phyloP scores from a whole-genome alignment of 2,329 filamentous ascomycete species.

The Sporothrix sp. region DNA sequence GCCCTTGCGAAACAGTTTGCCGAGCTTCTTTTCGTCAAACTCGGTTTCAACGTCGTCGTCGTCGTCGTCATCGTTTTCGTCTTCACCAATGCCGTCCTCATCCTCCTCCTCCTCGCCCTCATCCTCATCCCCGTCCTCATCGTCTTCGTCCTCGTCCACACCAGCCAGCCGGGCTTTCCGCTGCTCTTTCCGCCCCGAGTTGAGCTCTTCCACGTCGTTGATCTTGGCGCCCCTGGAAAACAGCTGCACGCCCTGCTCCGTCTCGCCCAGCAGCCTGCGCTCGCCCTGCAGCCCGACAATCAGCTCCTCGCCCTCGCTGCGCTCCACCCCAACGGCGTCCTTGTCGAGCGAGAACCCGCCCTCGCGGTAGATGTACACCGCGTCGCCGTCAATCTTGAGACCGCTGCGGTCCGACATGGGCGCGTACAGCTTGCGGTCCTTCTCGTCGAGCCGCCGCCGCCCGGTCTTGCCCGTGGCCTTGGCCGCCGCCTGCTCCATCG shows the following conservation, averaged over 20 bases:
- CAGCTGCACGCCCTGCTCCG: conserved; percentile 70
- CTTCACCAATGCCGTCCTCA: conserved; percentile 36
- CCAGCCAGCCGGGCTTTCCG: conserved; percentile 49
- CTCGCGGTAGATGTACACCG: conserved; percentile 73
- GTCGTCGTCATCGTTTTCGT: conserved; percentile 46
- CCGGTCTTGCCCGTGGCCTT: conserved; percentile 71
- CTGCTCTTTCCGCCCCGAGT: conserved; percentile 51
- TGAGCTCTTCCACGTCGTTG: conserved; percentile 47
- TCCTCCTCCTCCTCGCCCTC: conserved; percentile 43
- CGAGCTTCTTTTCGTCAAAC: conserved; percentile 46
- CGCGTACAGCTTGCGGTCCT: conserved; percentile 91
- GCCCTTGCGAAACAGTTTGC: conserved; percentile 48
- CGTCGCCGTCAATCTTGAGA: conserved; percentile 91
- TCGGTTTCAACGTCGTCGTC: conserved; percentile 37
- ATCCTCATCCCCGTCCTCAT: conserved; percentile 31
- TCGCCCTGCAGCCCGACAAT: conserved; percentile 83
- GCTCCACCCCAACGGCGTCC: conserved; percentile 57
- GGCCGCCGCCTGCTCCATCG: conserved; percentile 76
- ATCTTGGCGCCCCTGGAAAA: conserved; percentile 71
- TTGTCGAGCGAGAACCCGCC: conserved; percentile 67
- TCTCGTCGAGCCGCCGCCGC: conserved; percentile 77
- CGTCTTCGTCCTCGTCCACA: conserved; percentile 49
- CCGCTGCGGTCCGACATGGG: conserved; percentile 98
- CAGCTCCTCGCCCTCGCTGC: conserved; percentile 90
- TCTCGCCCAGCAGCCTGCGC: conserved; percentile 70